Percentiles rank a stretch among this genome's conserved stretches.
phyloP scores from a whole-genome alignment of 2,329 filamentous ascomycete species.

The Diaporthe capsici region DNA sequence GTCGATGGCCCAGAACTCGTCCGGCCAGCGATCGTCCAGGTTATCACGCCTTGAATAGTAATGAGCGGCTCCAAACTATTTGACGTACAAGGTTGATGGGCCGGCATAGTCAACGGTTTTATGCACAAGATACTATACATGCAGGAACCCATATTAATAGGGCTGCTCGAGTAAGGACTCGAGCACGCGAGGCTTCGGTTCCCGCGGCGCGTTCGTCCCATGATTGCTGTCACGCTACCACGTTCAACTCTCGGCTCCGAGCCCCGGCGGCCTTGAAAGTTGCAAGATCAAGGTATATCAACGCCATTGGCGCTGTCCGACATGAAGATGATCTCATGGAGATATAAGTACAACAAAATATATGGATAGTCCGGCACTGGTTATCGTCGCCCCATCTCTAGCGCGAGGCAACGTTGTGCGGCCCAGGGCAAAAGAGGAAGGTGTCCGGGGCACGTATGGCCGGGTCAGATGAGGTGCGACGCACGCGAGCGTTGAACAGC shows the following conservation, averaged over 20 bases:
- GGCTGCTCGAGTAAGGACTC: background rate
- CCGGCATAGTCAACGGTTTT: background rate
- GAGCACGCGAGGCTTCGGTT: background rate
- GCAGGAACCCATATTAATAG: background rate
- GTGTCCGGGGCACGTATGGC: background rate
- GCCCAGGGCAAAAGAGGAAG: conserved; percentile 23
- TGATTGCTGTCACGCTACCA: background rate
- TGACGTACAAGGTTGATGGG: background rate
- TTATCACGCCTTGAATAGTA: background rate
- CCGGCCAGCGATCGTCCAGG: background rate
- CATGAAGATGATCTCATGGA: background rate
- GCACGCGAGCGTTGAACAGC: background rate
- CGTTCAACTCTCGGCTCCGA: background rate
- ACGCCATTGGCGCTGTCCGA: background rate
- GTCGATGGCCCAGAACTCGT: background rate
- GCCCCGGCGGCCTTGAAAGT: background rate
- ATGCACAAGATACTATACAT: background rate
- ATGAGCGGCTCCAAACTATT: background rate
- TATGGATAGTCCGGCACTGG: background rate
- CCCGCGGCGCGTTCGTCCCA: background rate
- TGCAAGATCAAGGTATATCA: background rate
- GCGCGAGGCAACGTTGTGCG: conserved; percentile 20
- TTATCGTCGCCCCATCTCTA: conserved; percentile 1
- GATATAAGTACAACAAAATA: background rate
- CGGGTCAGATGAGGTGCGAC: conserved; percentile 10